Base-by-base conservation (phyloP, 1,284 basidiomycete genomes). In the Sanghuangporus sanghuang region DNA sequence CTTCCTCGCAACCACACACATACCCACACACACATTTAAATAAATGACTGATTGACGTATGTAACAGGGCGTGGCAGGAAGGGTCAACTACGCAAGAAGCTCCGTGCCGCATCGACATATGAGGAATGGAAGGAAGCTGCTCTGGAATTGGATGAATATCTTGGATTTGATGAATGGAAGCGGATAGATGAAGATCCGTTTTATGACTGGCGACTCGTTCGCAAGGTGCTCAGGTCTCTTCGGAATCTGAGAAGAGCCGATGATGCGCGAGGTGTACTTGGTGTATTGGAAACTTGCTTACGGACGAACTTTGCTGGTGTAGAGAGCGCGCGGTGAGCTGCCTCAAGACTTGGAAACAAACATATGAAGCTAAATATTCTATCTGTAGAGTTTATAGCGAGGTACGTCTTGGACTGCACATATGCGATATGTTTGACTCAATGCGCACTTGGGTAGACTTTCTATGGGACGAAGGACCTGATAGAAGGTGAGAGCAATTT, bases 231-330 rank as follows among this genome's bases (percentile, higher is more conserved):
- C 27, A 57, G 82, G 40, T 92, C 90, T 1, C 75, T 93, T 55
- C 83, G 74, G 65, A 79, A 76, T 23, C 74, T 90, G 63, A 76
- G 90, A 68, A 79, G 88, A 73, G 85, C 81, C 73, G 85, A 89
- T 44, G 95, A 98, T 72, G 89, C 85, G 2, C 85, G 92, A 66
- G 93, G 92, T 0, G 83, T 97, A 56, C 84, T 96, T 62, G 94
- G 93, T 12, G 93, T 98, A 0, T 78, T 99, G 40, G 94, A 97
- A 70, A 92, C 95, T 1, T 98, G 95, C 71, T 82, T 98, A 52
- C 83, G 95, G 62, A 87, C 88, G 59, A 98, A 98, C 75, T 99
- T 98, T 79, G 97, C 93, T 8, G 97, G 95, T 0, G 88, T 94
- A 0, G 96, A 98, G 76, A 95, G 92, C 57, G 78, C 90, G 18